These are phyloP conservation scores for Chenopodium berlandieri DNA, from an alignment of 148 eudicot genomes.

Conservation along the genomic window DNA sequence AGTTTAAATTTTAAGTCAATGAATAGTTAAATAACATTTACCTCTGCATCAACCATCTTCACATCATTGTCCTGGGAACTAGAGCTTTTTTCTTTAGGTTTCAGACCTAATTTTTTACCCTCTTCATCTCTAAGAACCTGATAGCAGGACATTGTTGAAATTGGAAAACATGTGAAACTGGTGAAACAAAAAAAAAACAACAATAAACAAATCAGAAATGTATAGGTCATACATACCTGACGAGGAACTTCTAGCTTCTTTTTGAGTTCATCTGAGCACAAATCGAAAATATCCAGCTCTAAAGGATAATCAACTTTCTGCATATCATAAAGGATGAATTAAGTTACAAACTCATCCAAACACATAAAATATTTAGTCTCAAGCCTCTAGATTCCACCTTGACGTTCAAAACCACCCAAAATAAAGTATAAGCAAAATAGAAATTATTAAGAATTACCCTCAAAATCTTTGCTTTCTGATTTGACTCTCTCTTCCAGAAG, in stretches of 20 bases:
- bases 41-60: constrained; percentile 88
- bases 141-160: constrained; percentile 9
- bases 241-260: constrained; percentile 85
- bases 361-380: not conserved
- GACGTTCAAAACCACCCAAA: not conserved
- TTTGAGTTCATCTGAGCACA: constrained; percentile 89
- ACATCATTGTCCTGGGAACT: constrained; percentile 60
- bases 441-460: constrained; percentile 51
- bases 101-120: constrained; percentile 76
- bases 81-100: constrained; percentile 61
- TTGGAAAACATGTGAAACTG: not conserved
- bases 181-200: not conserved
- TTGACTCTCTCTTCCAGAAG: constrained; percentile 99
- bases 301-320: constrained; percentile 99
- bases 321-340: constrained; percentile 8
- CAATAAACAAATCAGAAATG: not conserved
- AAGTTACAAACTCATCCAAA: not conserved
- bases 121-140: constrained; percentile 88
- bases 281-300: constrained; percentile 83
- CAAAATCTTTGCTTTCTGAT: constrained; percentile 96
- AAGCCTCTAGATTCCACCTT: not conserved
- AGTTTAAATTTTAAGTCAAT: not conserved
- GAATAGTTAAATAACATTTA: constrained; percentile 19
- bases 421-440: not conserved
- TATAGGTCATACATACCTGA: constrained; percentile 40